Evolutionary conservation across 257 asterid species (phyloP).

Genomic region (Salvia hispanica): DNA sequence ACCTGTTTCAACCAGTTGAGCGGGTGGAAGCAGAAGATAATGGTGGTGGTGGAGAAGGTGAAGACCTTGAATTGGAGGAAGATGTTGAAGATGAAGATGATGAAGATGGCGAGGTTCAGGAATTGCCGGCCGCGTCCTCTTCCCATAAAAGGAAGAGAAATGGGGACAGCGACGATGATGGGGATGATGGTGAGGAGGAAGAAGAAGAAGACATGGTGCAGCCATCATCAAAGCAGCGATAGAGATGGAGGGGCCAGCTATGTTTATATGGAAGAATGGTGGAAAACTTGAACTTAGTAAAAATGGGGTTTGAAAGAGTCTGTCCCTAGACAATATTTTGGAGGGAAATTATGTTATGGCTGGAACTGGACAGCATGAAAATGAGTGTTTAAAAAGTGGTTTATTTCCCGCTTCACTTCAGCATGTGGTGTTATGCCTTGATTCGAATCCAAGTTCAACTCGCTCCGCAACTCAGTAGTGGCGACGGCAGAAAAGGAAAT

Average conservation of each 20-base stretch:
- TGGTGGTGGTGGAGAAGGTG: slow-evolving; percentile 55
- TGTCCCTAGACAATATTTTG: slow-evolving; percentile 42
- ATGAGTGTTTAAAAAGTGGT: slow-evolving; percentile 71
- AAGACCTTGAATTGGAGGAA: slow-evolving; percentile 48
- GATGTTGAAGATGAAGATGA: slow-evolving; percentile 59
- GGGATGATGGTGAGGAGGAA: slow-evolving; percentile 27
- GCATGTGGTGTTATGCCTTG: slow-evolving; percentile 34
- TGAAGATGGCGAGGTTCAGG: slow-evolving; percentile 77
- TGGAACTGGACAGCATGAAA: slow-evolving; percentile 20
- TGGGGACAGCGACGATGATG: slow-evolving; percentile 34
- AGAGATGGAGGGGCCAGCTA: slow-evolving; percentile 22
- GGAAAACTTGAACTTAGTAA: slow-evolving; percentile 33
- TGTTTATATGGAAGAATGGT: slow-evolving; percentile 16
- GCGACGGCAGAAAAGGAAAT: slow-evolving; percentile 17
- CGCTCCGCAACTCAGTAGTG: slow-evolving; percentile 50
- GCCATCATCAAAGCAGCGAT: slow-evolving; percentile 48
- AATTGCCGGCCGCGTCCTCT: slow-evolving; percentile 62
- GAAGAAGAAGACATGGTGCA: slow-evolving; percentile 38
- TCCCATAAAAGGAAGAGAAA: slow-evolving; percentile 67
- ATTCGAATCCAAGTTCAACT: slow-evolving; percentile 50
- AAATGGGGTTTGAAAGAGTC: slow-evolving; percentile 11
- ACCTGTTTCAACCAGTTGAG: slow-evolving; percentile 75
- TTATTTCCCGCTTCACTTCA: slow-evolving; percentile 36
- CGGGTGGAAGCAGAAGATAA: slow-evolving; percentile 42
- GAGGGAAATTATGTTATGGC: slow-evolving; percentile 64